phyloP scores from a whole-genome alignment of 805 yeast genomes.

The Sungouiella thailandica region DNA sequence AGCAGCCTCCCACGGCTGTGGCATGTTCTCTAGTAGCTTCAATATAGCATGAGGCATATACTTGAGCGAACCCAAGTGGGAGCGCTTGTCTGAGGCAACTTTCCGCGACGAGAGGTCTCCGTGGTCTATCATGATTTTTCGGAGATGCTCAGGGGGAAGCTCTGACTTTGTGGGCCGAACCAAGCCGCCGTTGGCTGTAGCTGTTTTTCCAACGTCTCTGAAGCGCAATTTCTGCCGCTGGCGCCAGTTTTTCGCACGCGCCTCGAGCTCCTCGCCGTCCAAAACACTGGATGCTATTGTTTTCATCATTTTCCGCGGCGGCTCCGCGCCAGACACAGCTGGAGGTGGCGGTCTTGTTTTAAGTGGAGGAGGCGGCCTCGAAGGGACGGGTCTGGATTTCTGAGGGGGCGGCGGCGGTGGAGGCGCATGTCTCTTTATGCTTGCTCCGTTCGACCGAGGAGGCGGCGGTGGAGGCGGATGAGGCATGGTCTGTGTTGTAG shows the following conservation, averaged over 20 bases:
- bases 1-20: constrained; percentile 94
- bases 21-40: constrained; percentile 91
- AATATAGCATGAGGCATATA: constrained; percentile 94
- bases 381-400: constrained; percentile 11
- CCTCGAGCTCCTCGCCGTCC: constrained; percentile 28
- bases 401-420: constrained; percentile 34
- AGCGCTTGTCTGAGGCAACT: constrained; percentile 77
- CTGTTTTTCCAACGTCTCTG: constrained; percentile 20
- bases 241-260: constrained; percentile 55
- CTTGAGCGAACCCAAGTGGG: constrained; percentile 86
- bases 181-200: constrained; percentile 35
- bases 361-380: constrained; percentile 1
- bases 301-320: constrained; percentile 10
- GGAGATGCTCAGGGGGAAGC: constrained; percentile 90
- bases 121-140: constrained; percentile 78
- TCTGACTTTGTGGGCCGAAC: constrained; percentile 63
- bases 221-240: constrained; percentile 57
- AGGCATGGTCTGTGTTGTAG: constrained; percentile 1
- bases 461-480: constrained; percentile 8
- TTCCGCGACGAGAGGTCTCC: constrained; percentile 79
- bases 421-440: constrained; percentile 5
- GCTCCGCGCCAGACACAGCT: constrained; percentile 5
- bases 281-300: background rate
- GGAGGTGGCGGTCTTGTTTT: constrained; percentile 5
- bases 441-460: constrained; percentile 1